Base-by-base conservation (phyloP, 108 stramenopile species). In the Cafeteria roenbergensis region DNA sequence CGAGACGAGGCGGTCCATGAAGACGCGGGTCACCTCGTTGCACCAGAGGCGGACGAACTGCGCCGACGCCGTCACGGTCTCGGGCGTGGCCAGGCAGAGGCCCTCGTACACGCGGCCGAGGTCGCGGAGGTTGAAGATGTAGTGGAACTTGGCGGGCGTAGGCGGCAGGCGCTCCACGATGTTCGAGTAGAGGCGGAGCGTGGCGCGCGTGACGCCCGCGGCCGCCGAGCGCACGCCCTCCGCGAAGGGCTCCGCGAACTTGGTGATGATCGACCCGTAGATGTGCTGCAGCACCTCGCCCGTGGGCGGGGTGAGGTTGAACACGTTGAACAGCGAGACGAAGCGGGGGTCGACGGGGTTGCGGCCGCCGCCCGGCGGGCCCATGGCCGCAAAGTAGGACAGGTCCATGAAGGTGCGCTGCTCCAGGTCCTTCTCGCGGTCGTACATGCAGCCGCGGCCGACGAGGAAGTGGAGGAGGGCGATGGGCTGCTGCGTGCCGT, bases 401-500 rank as follows among this genome's bases (percentile, higher is more conserved):
- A 84, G 63, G 34, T 85, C 83, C 56, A 80, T 76, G 57, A 82
- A 71, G 24, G 65, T 35, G 61, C 80, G 80, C 68, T 82, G 66
- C 55, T 75, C 82, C 25, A 85, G 57, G 51, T 84, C 84, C 69
- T 84, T 84, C 1, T 73, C 81, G 8, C 82, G 75, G 69, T 84
- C 83, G 62, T 85, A 85, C 42, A 85, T 59, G 63, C 76, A 69
- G 51, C 79, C 75, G 34, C 65, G 73, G 56, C 70, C 69, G 29
- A 85, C 75, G 9, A 85, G 67, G 42, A 83, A 83, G 35, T 78
- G 72, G 0, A 85, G 61, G 34, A 84, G 65, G 24, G 84, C 74
- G 55, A 85, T 85, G 24, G 84, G 84, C 59, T 83, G 82, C 75
- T 85, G 84, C 37, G 84, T 85, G 31, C 84, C 84, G 64, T 85